phyloP scores from a whole-genome alignment of 2,329 filamentous ascomycete genomes.

The Acarospora socialis region DNA sequence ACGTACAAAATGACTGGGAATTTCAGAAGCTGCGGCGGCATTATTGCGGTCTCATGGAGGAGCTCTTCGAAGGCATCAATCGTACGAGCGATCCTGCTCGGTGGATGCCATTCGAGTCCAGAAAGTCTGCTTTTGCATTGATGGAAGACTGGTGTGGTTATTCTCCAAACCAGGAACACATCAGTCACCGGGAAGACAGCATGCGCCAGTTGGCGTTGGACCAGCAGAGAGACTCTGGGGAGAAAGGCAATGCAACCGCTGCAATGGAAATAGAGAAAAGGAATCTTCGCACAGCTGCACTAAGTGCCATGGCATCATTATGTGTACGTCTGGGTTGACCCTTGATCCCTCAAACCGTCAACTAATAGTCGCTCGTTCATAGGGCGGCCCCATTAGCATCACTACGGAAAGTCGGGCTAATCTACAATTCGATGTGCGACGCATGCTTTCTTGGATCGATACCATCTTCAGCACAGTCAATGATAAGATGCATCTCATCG shows the following conservation, averaged over 20 bases:
- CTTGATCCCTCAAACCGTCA: background rate
- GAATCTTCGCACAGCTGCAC: conserved; percentile 73
- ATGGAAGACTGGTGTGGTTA: conserved; percentile 99
- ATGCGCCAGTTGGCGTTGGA: conserved; percentile 78
- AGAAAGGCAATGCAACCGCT: conserved; percentile 65
- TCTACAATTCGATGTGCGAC: conserved; percentile 78
- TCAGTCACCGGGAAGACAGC: conserved; percentile 66
- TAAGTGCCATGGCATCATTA: conserved; percentile 89
- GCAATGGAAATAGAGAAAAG: conserved; percentile 96
- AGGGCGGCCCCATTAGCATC: conserved; percentile 60
- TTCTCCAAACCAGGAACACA: conserved; percentile 75
- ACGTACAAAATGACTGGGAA: conserved; percentile 88
- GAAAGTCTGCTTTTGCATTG: conserved; percentile 85
- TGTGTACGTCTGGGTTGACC: conserved; percentile 69
- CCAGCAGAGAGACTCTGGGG: conserved; percentile 56
- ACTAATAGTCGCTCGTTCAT: conserved; percentile 10
- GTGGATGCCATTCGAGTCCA: conserved; percentile 95
- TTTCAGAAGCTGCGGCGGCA: conserved; percentile 84
- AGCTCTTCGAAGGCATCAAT: conserved; percentile 83
- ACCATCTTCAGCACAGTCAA: conserved; percentile 85
- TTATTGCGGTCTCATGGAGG: conserved; percentile 88
- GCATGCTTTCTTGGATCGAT: conserved; percentile 91
- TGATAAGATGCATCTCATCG: conserved; percentile 83
- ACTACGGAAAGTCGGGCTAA: conserved; percentile 77
- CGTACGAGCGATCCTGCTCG: conserved; percentile 68